Base-by-base conservation (phyloP, 169 alveolate species). In the Plasmodium vinckei region DNA sequence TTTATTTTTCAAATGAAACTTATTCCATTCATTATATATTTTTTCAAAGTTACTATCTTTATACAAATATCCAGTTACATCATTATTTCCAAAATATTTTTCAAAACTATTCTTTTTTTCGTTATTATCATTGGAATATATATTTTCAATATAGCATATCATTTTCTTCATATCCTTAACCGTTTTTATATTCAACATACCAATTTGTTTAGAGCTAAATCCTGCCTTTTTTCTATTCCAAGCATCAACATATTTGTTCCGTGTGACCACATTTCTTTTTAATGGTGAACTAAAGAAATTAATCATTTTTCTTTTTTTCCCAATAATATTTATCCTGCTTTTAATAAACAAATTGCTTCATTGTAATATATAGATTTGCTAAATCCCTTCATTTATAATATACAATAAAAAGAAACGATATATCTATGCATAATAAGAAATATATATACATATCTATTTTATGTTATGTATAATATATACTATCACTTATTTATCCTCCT, bases 121-220 rank as follows among this genome's bases (percentile, higher is more conserved):
- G 17, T 42, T 39, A 10, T 59, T 67, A 44, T 42, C 9, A 53
- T 67, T n/a, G 19, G 72, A 51, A 27, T 79, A 79, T 12, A 27
- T 65, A 70, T 57, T 65, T 21, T 79, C 89, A 25, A 79, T 59
- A 54, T 79, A 56, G 42, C 56, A 39, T 33, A 79, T 25, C 89
- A 79, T 79, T 49, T 79, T 57, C 63, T 79, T 79, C 27, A 79
- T 17, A 17, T 64, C 89, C 4, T 60, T 53, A 10, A 64, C 13
- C 19, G 21, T 79, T 21, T 69, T 68, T 9, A 79, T 44, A 25
- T 44, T 53, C 39, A 79, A 59, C 23, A 79, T 69, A 25, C 82
- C 72, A 23, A 79, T 56, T 44, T 56, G 23, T 65, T 53, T 64
- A 10, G 89, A 53, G 53, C 82, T n/a, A 21, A 79, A 79, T 69